Evolutionary conservation across 768 basidiomycete genomes (phyloP).

Genomic region (Kwoniella mangroviensis): DNA sequence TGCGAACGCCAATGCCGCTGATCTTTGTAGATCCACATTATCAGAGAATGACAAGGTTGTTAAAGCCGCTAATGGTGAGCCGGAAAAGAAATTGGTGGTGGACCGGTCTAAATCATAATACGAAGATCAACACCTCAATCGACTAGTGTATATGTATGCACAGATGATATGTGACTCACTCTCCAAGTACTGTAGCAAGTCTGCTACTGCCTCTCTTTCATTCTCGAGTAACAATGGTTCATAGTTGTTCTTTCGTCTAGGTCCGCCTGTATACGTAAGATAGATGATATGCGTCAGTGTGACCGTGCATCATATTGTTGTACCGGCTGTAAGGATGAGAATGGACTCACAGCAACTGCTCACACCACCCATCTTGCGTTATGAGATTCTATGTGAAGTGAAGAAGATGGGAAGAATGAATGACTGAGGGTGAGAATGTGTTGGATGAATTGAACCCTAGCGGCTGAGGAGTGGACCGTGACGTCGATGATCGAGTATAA

Average conservation of each 20-base stretch:
- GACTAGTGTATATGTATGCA: background rate
- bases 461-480: background rate
- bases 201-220: constrained; percentile 96
- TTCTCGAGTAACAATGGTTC: constrained; percentile 60
- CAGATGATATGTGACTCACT: constrained; percentile 65
- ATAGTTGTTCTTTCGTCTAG: constrained; percentile 55
- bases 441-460: background rate
- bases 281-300: constrained; percentile 18
- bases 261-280: constrained; percentile 39
- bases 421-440: background rate
- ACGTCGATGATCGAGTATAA: constrained; percentile 17
- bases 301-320: background rate
- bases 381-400: background rate
- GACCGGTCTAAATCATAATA: constrained; percentile 72
- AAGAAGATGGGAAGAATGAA: background rate
- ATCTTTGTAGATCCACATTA: constrained; percentile 97
- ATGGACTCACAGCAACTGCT: constrained; percentile 41
- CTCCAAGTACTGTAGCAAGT: constrained; percentile 94
- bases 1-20: constrained; percentile 95
- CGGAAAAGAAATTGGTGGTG: constrained; percentile 97
- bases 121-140: constrained; percentile 7
- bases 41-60: constrained; percentile 98
- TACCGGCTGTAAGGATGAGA: background rate
- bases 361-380: constrained; percentile 38
- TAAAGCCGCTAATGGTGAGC: constrained; percentile 85